Percentiles rank a stretch among this genome's conserved stretches.
phyloP scores from a whole-genome alignment of 306 rosid species.

The Cicer pinnatifidum region DNA sequence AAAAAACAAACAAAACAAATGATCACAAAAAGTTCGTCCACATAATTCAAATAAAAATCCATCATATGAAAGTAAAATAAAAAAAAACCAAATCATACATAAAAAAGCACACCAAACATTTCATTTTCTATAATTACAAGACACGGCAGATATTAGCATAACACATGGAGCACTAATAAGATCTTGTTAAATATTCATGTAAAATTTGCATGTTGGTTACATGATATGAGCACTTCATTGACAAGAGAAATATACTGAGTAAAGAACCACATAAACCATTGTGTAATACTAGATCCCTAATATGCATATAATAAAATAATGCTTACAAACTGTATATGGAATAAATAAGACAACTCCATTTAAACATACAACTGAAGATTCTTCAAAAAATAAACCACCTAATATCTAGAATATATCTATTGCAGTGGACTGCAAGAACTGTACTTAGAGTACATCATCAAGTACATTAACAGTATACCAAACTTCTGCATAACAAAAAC shows the following conservation, averaged over 20 bases:
- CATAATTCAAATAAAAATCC: conserved; percentile 25
- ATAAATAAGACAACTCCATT: conserved; percentile 37
- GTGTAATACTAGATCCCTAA: background rate
- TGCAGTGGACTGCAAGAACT: background rate
- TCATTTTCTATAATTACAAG: conserved; percentile 10
- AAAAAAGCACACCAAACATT: conserved; percentile 14
- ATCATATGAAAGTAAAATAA: conserved; percentile 8
- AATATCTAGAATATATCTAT: background rate
- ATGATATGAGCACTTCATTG: conserved; percentile 18
- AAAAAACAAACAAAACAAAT: conserved; percentile 38
- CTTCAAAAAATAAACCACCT: background rate
- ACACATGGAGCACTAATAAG: conserved; percentile 13
- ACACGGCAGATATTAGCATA: background rate
- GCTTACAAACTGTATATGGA: conserved; percentile 12
- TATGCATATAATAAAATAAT: conserved; percentile 13
- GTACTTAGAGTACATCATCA: background rate
- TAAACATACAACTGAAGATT: conserved; percentile 22
- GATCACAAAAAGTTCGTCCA: conserved; percentile 9
- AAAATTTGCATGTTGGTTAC: conserved; percentile 10
- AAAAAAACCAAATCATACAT: conserved; percentile 12
- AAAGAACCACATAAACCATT: conserved; percentile 24
- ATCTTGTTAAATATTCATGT: background rate
- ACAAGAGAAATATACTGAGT: conserved; percentile 27
- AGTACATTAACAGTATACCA: conserved; percentile 14
- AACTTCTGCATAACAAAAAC: conserved; percentile 10